Evolutionary conservation across 345 rosid species (phyloP).

Genomic region (Hibiscus trionum): DNA sequence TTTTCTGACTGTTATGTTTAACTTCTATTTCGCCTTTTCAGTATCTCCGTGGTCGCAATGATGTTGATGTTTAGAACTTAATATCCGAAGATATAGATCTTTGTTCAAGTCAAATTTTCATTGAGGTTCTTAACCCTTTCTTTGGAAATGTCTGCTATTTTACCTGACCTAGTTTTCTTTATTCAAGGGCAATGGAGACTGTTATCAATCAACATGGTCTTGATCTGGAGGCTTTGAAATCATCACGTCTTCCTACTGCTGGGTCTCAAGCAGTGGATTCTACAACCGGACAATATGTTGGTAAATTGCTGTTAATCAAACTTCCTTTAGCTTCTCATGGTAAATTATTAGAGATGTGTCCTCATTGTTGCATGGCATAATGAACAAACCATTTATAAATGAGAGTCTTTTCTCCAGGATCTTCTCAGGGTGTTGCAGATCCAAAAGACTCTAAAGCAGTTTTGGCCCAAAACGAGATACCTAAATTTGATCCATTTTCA

Average conservation of each 20-base stretch:
- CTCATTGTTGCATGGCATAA: background rate
- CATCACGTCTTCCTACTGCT: conserved; percentile 65
- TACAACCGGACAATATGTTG: conserved; percentile 52
- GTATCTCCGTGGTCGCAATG: background rate
- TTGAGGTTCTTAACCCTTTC: background rate
- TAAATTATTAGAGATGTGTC: background rate
- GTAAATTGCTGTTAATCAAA: conserved; percentile 29
- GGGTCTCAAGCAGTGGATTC: conserved; percentile 75
- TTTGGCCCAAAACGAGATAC: conserved; percentile 53
- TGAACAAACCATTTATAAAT: conserved; percentile 7
- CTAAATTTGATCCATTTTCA: conserved; percentile 54
- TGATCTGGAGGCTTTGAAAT: conserved; percentile 82
- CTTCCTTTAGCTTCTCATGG: background rate
- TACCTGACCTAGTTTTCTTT: conserved; percentile 13
- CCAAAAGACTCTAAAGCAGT: conserved; percentile 46
- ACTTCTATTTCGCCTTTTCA: background rate
- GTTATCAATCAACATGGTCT: conserved; percentile 84
- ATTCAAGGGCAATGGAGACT: conserved; percentile 94
- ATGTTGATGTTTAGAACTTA: background rate
- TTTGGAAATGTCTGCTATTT: background rate
- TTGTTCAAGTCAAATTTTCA: conserved; percentile 3
- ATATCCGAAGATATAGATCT: background rate
- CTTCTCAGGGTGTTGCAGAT: conserved; percentile 58
- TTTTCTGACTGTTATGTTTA: background rate
- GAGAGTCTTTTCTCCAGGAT: conserved; percentile 40